Base-by-base conservation (phyloP, 495 filamentous ascomycete genomes). In the Penicillium nucicola region DNA sequence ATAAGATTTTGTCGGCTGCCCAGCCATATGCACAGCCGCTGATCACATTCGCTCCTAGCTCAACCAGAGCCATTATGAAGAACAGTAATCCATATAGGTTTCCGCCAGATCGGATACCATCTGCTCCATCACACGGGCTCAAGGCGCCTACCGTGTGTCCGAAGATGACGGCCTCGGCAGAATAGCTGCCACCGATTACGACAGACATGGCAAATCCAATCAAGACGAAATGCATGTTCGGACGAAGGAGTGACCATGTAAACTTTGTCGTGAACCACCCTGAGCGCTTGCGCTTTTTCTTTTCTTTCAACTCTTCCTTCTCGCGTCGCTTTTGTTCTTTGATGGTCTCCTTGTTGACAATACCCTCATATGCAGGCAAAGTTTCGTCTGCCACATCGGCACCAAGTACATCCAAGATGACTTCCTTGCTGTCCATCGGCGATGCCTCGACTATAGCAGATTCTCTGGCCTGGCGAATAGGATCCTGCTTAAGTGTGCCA, bases 81-180 rank as follows among this genome's bases (percentile, higher is more conserved):
- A 82, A 78, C 52, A 81, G 64, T 9, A 79, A 62, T n/a, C 75
- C 75, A 39, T 65, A 80, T 17, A 81, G 70, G 38, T 72, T 64
- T 5, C 75, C 75, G 28, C 63, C 64, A 22, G 69, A 55, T 36
- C 62, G 50, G 19, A 77, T 72, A 1, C 56, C 57, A 5, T 60
- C 48, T 9, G 71, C 42, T 12, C 58, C 55, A 14, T 62, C 57
- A 50, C 75, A 79, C 0, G 68, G 66, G 50, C 67, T 74, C 18
- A 79, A 40, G 19, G 52, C 64, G 5, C 69, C 69, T 1, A 80
- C 66, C 0, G 73, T 69, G 47, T 77, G 65, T 17, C 77, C 77
- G 50, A 80, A 80, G 25, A 79, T 73, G 14, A 79, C 69, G 3
- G 76, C 75, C 48, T 77, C 74, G 2, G 69, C 74, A 1, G 70